These are phyloP conservation scores for Candida mattraensis DNA, from an alignment of 805 yeast genomes.

Conservation along the genomic window DNA sequence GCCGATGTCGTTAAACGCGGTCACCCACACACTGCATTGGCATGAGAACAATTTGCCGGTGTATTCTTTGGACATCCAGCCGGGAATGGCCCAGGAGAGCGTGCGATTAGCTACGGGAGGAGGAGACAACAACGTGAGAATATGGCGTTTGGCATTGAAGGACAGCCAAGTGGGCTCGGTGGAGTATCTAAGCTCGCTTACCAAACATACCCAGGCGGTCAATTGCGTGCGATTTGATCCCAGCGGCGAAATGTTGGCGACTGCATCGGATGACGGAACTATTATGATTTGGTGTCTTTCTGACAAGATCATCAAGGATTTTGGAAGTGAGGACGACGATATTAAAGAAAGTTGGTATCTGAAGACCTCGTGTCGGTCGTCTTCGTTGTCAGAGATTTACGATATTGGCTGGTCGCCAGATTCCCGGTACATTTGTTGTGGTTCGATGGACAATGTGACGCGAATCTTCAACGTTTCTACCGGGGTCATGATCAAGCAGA, in stretches of 20 bases:
- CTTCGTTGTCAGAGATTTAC: conserved; percentile 68
- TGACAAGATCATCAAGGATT: conserved; percentile 54
- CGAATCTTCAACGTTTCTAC: conserved; percentile 60
- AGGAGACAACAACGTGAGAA: conserved; percentile 87
- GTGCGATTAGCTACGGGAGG: conserved; percentile 83
- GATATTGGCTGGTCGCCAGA: conserved; percentile 95
- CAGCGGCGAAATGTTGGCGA: conserved; percentile 68
- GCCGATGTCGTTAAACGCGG: conserved; percentile 32
- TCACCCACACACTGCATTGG: conserved; percentile 65
- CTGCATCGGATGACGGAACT: conserved; percentile 95
- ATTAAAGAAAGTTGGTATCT: conserved; percentile 73
- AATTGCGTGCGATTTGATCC: conserved; percentile 84
- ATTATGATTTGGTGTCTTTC: conserved; percentile 75
- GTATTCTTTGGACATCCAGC: conserved; percentile 66
- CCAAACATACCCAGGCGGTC: conserved; percentile 93
- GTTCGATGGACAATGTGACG: conserved; percentile 86
- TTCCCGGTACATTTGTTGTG: conserved; percentile 72
- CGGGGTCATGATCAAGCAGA: conserved; percentile 58
- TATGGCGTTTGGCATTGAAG: conserved; percentile 33
- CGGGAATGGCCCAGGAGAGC: conserved; percentile 30
- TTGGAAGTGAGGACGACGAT: conserved; percentile 60
- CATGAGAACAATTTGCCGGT: conserved; percentile 76
- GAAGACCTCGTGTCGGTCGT: conserved; percentile 53
- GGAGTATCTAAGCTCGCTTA: conserved; percentile 74
- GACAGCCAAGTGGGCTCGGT: conserved; percentile 41